These are phyloP conservation scores for Microdochium trichocladiopsis DNA, from an alignment of 2,329 filamentous ascomycete species.

Conservation along the genomic window DNA sequence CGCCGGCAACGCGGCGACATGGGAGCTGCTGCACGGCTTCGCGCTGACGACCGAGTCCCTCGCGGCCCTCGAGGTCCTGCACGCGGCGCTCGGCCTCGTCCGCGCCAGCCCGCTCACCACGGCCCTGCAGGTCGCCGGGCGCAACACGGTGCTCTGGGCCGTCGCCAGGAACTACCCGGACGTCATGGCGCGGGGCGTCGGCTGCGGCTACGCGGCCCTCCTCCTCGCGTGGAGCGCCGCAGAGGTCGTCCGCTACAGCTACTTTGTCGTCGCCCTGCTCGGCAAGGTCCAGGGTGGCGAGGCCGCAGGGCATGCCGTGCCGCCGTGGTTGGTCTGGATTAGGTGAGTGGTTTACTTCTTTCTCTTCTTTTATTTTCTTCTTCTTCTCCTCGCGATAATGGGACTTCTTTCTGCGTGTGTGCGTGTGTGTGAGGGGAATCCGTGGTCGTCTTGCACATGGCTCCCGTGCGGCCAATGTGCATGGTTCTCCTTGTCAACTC, in stretches of 20 bases:
- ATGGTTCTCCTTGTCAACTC: too few relatives aligned
- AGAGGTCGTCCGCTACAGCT: slow-evolving; percentile 62
- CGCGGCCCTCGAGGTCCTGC: slow-evolving; percentile 54
- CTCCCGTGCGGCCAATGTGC: too few relatives aligned
- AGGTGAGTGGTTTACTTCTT: slow-evolving; percentile 18
- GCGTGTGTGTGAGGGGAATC: too few relatives aligned
- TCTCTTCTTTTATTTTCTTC: not conserved
- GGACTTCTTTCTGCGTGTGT: too few relatives aligned
- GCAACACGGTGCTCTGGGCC: slow-evolving; percentile 59
- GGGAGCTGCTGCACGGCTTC: slow-evolving; percentile 1
- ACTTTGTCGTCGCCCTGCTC: slow-evolving; percentile 51
- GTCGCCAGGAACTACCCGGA: slow-evolving; percentile 45
- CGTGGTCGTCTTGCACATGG: too few relatives aligned
- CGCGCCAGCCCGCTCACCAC: slow-evolving; percentile 58
- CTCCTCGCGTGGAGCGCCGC: slow-evolving; percentile 60
- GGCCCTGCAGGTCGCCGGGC: slow-evolving; percentile 58
- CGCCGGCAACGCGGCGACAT: slow-evolving; percentile 1
- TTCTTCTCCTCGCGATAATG: not conserved
- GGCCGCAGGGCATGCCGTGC: slow-evolving; percentile 28
- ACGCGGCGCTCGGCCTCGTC: slow-evolving; percentile 54
- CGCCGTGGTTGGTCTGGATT: slow-evolving; percentile 50
- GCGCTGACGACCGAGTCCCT: slow-evolving; percentile 35
- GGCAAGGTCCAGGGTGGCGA: not conserved
- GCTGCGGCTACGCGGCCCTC: slow-evolving; percentile 40
- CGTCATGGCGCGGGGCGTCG: slow-evolving; percentile 31